A percentile compares a stretch with the other conserved stretches of the same genome.
These are phyloP conservation scores for Iberis pinnata DNA, from an alignment of 345 rosid species.

Conservation along the genomic window DNA sequence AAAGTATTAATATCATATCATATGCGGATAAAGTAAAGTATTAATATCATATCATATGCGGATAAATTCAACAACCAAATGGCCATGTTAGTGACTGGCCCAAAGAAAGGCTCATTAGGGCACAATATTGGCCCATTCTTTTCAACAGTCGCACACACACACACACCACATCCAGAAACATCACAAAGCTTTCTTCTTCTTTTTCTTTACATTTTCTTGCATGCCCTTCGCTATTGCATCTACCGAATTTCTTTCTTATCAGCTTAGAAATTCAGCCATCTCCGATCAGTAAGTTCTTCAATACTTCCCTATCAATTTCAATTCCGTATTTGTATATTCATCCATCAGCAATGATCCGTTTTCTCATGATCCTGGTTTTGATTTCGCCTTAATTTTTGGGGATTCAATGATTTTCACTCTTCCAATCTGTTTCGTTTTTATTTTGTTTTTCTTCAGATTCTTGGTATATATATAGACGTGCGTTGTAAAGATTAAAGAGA, in stretches of 20 bases:
- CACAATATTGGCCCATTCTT: no score
- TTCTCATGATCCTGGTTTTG: slow-evolving; percentile 12
- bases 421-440: neutral
- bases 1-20: no score
- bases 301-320: neutral
- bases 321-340: neutral
- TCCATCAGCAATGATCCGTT: neutral
- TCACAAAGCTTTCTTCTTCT: neutral
- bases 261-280: no score
- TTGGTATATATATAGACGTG: neutral
- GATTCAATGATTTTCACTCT: slow-evolving; percentile 21
- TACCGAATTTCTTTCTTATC: neutral
- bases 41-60: no score
- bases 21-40: no score
- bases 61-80: no score
- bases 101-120: no score
- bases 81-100: no score
- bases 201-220: neutral
- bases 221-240: slow-evolving; percentile 11
- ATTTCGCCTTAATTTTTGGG: neutral
- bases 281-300: slow-evolving; percentile 20
- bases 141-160: neutral
- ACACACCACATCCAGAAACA: slow-evolving; percentile 8
- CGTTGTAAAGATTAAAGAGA: neutral
- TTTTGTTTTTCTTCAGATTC: neutral